phyloP scores from a whole-genome alignment of 305 asterid genomes.

The Solanum hybrid region DNA sequence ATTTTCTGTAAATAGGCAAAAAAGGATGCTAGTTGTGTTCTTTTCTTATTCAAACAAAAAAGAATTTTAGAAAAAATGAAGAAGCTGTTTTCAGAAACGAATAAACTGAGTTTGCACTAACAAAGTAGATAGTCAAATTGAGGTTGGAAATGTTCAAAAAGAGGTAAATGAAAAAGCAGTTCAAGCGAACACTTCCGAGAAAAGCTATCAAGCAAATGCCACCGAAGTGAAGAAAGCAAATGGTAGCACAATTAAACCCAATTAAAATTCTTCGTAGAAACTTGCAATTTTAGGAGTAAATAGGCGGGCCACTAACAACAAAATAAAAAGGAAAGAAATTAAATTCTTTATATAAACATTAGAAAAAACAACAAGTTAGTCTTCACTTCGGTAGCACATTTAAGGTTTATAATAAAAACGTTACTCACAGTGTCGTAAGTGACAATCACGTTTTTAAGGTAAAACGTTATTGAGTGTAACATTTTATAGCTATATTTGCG shows the following conservation, averaged over 20 bases:
- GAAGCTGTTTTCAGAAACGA: neutral
- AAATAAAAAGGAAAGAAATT: conserved; percentile 1
- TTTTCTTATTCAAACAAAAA: neutral
- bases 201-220: neutral
- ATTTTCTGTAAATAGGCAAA: too few species aligned
- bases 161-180: neutral
- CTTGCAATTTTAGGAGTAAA: conserved; percentile 61
- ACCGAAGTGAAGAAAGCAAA: neutral
- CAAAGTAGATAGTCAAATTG: neutral
- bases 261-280: conserved; percentile 73
- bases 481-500: too few species aligned
- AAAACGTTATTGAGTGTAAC: too few species aligned
- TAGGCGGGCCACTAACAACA: conserved; percentile 71
- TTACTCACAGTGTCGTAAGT: too few species aligned
- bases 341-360: neutral
- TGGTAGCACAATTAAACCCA: too few species aligned
- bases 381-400: neutral
- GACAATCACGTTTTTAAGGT: too few species aligned
- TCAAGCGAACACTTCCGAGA: neutral
- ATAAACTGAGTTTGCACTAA: neutral
- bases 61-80: neutral
- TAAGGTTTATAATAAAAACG: neutral
- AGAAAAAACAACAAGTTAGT: neutral
- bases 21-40: neutral
- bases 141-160: neutral